phyloP scores from a whole-genome alignment of 257 asterid genomes.

The Solanum pimpinellifolium region DNA sequence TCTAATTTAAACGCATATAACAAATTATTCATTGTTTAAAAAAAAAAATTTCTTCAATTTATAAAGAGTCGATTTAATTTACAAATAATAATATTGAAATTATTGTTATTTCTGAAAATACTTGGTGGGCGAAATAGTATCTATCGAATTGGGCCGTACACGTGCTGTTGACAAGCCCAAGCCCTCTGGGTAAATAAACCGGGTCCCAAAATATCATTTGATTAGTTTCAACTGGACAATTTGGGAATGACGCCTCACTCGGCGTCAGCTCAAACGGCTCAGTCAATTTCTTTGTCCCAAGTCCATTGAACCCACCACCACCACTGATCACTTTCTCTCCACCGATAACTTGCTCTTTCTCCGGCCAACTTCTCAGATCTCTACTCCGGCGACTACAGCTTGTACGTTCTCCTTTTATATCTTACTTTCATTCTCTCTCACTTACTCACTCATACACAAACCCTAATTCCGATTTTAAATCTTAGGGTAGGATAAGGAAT shows the following conservation, averaged over 20 bases:
- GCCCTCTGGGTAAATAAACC: neutral
- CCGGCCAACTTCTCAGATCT: neutral
- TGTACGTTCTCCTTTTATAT: neutral
- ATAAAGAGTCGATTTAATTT: neutral
- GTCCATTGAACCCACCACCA: neutral
- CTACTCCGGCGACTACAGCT: neutral
- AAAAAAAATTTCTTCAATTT: neutral
- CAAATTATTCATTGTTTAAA: neutral
- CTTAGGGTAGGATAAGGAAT: neutral
- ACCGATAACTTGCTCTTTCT: neutral
- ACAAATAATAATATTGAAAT: neutral
- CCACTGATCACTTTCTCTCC: neutral
- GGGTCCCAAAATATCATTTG: neutral
- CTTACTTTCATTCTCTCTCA: neutral
- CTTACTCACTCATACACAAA: neutral
- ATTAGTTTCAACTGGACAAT: neutral
- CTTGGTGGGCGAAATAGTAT: neutral
- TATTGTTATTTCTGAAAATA: neutral
- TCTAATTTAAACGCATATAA: neutral
- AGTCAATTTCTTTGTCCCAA: neutral
- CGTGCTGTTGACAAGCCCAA: neutral
- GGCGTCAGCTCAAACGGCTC: conserved; percentile 1
- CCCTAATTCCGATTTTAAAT: neutral
- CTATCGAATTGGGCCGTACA: neutral
- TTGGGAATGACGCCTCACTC: neutral